phyloP scores from a whole-genome alignment of 1,284 basidiomycete genomes.

The Trichosporon sp. region DNA sequence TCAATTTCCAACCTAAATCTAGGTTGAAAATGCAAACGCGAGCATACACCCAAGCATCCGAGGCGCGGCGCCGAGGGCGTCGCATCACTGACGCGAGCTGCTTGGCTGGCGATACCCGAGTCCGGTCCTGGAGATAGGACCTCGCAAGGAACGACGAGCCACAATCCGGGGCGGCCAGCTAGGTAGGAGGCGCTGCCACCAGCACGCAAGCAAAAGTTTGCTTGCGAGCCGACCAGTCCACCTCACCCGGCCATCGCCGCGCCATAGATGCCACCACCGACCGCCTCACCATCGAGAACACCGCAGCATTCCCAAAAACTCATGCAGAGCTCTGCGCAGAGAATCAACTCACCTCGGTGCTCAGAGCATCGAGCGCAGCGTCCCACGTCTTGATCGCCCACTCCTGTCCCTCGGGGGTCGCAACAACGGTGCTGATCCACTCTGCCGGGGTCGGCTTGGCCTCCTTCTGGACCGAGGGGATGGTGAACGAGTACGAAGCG shows the following conservation, averaged over 20 bases:
- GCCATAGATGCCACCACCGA: background rate
- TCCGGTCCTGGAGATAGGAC: background rate
- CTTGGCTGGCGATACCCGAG: background rate
- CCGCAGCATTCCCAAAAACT: background rate
- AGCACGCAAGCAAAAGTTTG: background rate
- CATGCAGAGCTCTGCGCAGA: no score
- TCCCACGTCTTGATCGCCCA: constrained; percentile 16
- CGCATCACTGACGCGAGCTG: no score
- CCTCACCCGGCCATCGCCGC: background rate
- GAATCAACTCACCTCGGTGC: constrained; percentile 15
- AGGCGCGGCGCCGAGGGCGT: no score
- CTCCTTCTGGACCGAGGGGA: constrained; percentile 5
- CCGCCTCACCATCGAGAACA: background rate
- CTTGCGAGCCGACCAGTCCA: background rate
- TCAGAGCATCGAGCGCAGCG: constrained; percentile 10
- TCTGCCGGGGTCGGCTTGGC: constrained; percentile 5
- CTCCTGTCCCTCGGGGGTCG: constrained; percentile 11
- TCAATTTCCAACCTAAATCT: background rate
- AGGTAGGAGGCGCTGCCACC: background rate
- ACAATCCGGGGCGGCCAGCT: no score
- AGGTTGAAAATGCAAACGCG: background rate
- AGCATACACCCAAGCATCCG: no score
- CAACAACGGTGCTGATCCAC: constrained; percentile 11
- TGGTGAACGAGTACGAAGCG: constrained; percentile 15
- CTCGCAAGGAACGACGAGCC: background rate